Percentiles rank a stretch among this genome's conserved stretches.
These are phyloP conservation scores for Podila horticola DNA, from an alignment of 192 early-diverging fungal species.

Conservation along the genomic window DNA sequence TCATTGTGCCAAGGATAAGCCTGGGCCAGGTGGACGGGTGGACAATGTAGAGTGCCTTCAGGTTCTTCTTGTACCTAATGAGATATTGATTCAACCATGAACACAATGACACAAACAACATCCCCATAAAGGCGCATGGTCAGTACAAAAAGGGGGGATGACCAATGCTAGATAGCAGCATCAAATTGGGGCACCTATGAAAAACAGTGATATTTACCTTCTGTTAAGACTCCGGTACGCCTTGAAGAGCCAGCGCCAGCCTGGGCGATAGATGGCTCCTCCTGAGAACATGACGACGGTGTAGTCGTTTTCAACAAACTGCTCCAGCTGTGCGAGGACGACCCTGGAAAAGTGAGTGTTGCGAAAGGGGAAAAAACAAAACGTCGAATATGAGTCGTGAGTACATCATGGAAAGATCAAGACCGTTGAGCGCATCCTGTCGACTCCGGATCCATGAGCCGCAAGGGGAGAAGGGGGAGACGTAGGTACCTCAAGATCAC, in stretches of 20 bases:
- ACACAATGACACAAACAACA: neutral
- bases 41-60: constrained; percentile 92
- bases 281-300: constrained; percentile 88
- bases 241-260: constrained; percentile 84
- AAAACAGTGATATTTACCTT: constrained; percentile 62
- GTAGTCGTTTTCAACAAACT: constrained; percentile 93
- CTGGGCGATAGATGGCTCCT: constrained; percentile 80
- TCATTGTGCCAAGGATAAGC: constrained; percentile 87
- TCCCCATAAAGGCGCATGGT: no score
- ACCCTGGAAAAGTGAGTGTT: constrained; percentile 17
- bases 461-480: constrained; percentile 18
- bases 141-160: no score
- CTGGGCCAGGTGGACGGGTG: constrained; percentile 89
- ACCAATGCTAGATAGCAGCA: neutral
- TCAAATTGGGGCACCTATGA: neutral
- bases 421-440: no score
- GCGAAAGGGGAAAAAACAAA: neutral
- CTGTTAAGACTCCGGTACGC: constrained; percentile 85
- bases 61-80: constrained; percentile 88
- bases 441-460: no score
- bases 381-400: no score
- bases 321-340: constrained; percentile 71
- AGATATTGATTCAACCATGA: neutral
- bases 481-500: constrained; percentile 73
- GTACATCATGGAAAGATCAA: no score